These are phyloP conservation scores for Jaenimonas drosophilae DNA, from an alignment of 208 protist genomes.

Conservation along the genomic window DNA sequence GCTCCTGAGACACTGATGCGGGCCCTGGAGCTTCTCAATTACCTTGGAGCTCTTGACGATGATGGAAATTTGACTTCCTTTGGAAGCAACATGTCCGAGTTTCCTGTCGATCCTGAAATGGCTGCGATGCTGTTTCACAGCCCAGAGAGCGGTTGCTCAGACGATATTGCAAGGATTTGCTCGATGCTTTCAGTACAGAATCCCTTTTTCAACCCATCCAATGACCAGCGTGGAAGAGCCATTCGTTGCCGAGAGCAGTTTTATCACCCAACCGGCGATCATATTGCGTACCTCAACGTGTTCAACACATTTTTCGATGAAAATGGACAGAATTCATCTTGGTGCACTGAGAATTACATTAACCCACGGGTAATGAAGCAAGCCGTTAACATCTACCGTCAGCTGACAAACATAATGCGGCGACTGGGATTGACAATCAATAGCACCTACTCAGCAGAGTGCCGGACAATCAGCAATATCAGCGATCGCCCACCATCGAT, in stretches of 20 bases:
- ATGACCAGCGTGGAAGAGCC: conserved; percentile 65
- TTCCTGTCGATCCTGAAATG: conserved; percentile 97
- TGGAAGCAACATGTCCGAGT: conserved; percentile 95
- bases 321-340: conserved; percentile 57
- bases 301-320: conserved; percentile 81
- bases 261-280: conserved; percentile 94
- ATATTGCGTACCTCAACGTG: conserved; percentile 93
- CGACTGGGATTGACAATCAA: conserved; percentile 34
- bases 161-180: conserved; percentile 96
- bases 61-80: conserved; percentile 95
- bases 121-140: conserved; percentile 95
- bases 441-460: conserved; percentile 50
- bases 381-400: conserved; percentile 92
- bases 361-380: conserved; percentile 91
- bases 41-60: conserved; percentile 95
- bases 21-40: conserved; percentile 93
- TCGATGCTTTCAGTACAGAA: conserved; percentile 93
- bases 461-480: not conserved
- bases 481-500: conserved; percentile 14
- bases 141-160: conserved; percentile 90
- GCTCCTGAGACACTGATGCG: conserved; percentile 91
- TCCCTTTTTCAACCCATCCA: conserved; percentile 58
- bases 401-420: conserved; percentile 91
- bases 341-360: conserved; percentile 97
- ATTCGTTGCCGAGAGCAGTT: conserved; percentile 92